phyloP scores from a whole-genome alignment of 2,329 filamentous ascomycete genomes.

The Calycina herbarum region DNA sequence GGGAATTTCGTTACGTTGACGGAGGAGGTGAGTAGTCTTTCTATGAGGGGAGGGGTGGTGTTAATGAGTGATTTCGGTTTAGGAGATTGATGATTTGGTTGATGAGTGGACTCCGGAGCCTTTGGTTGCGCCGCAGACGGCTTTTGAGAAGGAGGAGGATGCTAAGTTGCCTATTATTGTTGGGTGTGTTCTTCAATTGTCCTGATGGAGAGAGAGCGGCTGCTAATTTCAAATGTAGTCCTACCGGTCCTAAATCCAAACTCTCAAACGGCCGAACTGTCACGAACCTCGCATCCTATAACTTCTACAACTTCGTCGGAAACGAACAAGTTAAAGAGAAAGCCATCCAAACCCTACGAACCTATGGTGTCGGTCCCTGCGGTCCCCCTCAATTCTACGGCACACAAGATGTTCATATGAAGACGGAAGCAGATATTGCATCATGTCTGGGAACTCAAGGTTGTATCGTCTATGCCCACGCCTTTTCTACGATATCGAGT shows the following conservation, averaged over 20 bases:
- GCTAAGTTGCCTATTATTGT: constrained; percentile 86
- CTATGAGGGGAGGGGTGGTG: constrained; percentile 12
- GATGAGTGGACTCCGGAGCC: constrained; percentile 97
- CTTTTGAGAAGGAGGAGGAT: constrained; percentile 76
- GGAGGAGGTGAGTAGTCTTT: constrained; percentile 60
- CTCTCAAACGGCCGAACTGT: constrained; percentile 86
- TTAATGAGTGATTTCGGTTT: constrained; percentile 1
- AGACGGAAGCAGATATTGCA: constrained; percentile 91
- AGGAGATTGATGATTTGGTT: constrained; percentile 94
- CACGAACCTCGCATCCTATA: constrained; percentile 90
- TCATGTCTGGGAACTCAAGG: constrained; percentile 82
- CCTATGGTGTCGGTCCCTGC: constrained; percentile 94
- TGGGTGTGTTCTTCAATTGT: constrained; percentile 57
- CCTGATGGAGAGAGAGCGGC: neutral
- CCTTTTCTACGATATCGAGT: constrained; percentile 94
- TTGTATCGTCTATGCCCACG: constrained; percentile 93
- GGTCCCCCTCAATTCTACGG: constrained; percentile 98
- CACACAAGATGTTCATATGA: constrained; percentile 97
- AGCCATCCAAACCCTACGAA: constrained; percentile 88
- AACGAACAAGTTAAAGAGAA: constrained; percentile 94
- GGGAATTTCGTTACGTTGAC: constrained; percentile 85
- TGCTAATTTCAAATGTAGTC: constrained; percentile 48
- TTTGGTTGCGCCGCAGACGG: constrained; percentile 71
- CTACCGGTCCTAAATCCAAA: constrained; percentile 87
- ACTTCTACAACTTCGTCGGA: constrained; percentile 95